Evolutionary conservation across 1,139 yeast species (phyloP).

Genomic region (Yamadazyma siamensis): DNA sequence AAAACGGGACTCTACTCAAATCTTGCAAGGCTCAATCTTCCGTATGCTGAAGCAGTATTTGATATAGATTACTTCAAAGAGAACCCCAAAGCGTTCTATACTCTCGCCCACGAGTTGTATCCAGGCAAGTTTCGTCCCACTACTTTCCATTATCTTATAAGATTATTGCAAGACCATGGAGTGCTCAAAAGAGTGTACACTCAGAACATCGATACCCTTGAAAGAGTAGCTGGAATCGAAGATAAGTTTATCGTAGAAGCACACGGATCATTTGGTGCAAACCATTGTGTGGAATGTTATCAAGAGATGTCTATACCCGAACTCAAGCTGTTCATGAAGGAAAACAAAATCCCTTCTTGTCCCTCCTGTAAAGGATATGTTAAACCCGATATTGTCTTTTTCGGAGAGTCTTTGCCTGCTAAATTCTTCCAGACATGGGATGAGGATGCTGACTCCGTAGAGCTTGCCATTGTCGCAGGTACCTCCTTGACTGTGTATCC

Average conservation of each 20-base stretch:
- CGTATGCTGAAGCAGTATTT: conserved; percentile 94
- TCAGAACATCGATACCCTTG: conserved; percentile 90
- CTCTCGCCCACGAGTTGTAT: conserved; percentile 76
- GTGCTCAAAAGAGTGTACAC: conserved; percentile 72
- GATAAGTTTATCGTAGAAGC: conserved; percentile 76
- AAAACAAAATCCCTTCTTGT: conserved; percentile 50
- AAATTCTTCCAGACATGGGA: conserved; percentile 69
- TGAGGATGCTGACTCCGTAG: conserved; percentile 56
- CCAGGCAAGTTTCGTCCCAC: conserved; percentile 90
- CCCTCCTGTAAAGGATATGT: conserved; percentile 65
- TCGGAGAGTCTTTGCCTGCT: conserved; percentile 81
- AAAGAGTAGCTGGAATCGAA: conserved; percentile 74
- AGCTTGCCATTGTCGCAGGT: conserved; percentile 84
- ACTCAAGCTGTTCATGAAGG: conserved; percentile 43
- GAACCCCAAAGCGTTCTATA: conserved; percentile 79
- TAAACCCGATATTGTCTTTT: conserved; percentile 90
- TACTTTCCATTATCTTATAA: conserved; percentile 69
- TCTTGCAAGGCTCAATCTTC: conserved; percentile 67
- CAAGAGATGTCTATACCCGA: conserved; percentile 49
- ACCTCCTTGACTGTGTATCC: conserved; percentile 88
- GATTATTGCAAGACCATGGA: conserved; percentile 60
- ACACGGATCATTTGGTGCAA: conserved; percentile 87
- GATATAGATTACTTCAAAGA: conserved; percentile 77
- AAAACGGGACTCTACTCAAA: conserved; percentile 87
- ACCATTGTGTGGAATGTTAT: conserved; percentile 77